Percentiles rank a stretch among this genome's conserved stretches.
Evolutionary conservation across 257 asterid species (phyloP).

Genomic region (Solanum rostratum): DNA sequence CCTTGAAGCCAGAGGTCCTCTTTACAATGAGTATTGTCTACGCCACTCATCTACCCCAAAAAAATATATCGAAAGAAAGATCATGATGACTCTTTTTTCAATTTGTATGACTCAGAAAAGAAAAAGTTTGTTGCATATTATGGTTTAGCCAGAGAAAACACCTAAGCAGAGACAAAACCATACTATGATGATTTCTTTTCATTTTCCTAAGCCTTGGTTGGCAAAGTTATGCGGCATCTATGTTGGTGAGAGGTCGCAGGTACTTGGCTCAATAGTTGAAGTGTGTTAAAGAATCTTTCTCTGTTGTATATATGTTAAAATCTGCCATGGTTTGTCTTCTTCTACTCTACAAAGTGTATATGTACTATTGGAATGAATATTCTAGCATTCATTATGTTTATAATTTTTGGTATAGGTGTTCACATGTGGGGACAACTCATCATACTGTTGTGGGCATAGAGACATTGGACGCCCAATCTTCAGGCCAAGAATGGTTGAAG

Average conservation of each 20-base stretch:
- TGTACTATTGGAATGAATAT: neutral
- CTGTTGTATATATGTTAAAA: neutral
- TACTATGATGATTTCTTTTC: too few relatives aligned
- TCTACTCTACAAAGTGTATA: neutral
- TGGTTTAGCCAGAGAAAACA: too few relatives aligned
- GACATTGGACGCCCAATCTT: slow-evolving; percentile 64
- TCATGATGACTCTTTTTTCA: too few relatives aligned
- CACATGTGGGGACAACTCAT: slow-evolving; percentile 83
- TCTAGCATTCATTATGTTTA: neutral
- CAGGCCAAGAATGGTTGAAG: slow-evolving; percentile 70
- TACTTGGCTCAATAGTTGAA: neutral
- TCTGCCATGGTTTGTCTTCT: neutral
- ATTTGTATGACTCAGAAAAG: too few relatives aligned
- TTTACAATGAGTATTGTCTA: too few relatives aligned
- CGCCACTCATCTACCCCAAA: too few relatives aligned
- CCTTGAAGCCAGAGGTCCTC: neutral
- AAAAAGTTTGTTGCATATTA: too few relatives aligned
- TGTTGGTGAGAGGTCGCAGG: neutral
- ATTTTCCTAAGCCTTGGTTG: too few relatives aligned
- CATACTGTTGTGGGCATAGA: slow-evolving; percentile 73
- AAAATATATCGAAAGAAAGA: too few relatives aligned
- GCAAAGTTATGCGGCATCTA: neutral
- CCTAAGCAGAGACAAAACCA: too few relatives aligned
- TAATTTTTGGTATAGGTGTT: slow-evolving; percentile 41
- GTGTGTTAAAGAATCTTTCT: neutral